These are phyloP conservation scores for Mycena olivaceomarginata DNA, from an alignment of 768 basidiomycete species.

Conservation along the genomic window DNA sequence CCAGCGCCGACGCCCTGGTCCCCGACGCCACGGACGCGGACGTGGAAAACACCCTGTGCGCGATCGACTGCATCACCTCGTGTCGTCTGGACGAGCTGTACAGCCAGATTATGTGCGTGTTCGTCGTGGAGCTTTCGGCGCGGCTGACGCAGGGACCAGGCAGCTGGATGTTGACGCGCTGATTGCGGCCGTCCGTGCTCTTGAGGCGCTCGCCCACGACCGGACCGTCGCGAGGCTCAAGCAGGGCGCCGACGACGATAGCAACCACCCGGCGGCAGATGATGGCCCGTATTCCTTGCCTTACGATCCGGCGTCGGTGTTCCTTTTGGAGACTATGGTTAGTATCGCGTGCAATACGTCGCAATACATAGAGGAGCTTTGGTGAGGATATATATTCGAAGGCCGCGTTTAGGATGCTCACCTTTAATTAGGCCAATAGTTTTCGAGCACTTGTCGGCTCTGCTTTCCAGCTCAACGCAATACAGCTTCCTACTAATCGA, in stretches of 20 bases:
- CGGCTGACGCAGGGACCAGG: slow-evolving; percentile 61
- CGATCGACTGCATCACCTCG: slow-evolving; percentile 95
- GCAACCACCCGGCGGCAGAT: slow-evolving; percentile 57
- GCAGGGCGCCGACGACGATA: slow-evolving; percentile 78
- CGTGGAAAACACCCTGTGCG: slow-evolving; percentile 94
- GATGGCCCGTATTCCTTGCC: slow-evolving; percentile 77
- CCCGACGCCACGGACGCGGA: slow-evolving; percentile 94
- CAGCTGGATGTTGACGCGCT: slow-evolving; percentile 88
- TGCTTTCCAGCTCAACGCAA: slow-evolving; percentile 84
- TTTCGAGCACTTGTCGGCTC: slow-evolving; percentile 92
- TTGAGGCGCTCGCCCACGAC: slow-evolving; percentile 94
- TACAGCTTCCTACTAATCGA: slow-evolving; percentile 96
- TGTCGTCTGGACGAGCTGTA: slow-evolving; percentile 97
- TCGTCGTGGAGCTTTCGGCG: not conserved
- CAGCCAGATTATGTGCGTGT: slow-evolving; percentile 89
- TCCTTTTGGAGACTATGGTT: slow-evolving; percentile 96
- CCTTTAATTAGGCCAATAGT: slow-evolving; percentile 85
- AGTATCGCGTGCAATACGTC: slow-evolving; percentile 89
- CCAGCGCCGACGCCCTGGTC: slow-evolving; percentile 83
- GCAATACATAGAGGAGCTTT: slow-evolving; percentile 90
- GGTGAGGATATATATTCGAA: slow-evolving; percentile 68
- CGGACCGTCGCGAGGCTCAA: slow-evolving; percentile 88
- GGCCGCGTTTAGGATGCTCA: slow-evolving; percentile 25
- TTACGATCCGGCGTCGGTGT: slow-evolving; percentile 97
- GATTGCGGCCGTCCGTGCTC: slow-evolving; percentile 87